Conservation (phyloP, 179 eudicot species). For the Sideroxylon spinosum region DNA sequence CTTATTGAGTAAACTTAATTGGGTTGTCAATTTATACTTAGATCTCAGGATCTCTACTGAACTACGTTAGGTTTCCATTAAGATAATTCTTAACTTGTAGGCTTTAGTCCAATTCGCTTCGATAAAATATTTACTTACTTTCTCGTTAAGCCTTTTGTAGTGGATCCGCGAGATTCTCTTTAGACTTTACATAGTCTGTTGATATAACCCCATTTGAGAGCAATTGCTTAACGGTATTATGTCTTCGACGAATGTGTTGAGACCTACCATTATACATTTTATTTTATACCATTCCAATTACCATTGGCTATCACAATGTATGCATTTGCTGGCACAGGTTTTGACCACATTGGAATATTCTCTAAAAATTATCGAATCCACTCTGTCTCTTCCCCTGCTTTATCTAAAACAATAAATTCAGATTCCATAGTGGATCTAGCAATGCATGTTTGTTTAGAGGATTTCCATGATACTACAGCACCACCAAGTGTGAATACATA, state of each 20-base stretch:
- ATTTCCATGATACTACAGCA: background rate
- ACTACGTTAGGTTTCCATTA: no score
- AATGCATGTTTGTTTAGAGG: background rate
- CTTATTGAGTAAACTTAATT: no score
- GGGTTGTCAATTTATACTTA: no score
- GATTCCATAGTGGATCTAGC: background rate
- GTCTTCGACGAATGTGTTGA: background rate
- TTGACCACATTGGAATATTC: background rate
- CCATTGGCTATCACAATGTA: background rate
- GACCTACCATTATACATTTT: background rate
- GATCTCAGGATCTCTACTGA: no score
- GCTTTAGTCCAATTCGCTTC: no score
- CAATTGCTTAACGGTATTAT: background rate
- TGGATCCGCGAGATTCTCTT: background rate
- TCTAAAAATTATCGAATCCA: background rate
- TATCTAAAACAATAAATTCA: background rate
- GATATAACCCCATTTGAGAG: background rate
- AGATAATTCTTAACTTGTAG: no score
- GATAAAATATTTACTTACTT: no score
- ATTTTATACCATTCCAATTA: background rate
- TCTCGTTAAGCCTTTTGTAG: background rate
- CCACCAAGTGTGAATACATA: slow-evolving; percentile 16
- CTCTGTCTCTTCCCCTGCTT: background rate
- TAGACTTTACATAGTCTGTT: background rate
- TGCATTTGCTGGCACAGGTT: background rate